Base-by-base conservation (phyloP, 202 grass and related monocot genomes). In the Carex arenaria region DNA sequence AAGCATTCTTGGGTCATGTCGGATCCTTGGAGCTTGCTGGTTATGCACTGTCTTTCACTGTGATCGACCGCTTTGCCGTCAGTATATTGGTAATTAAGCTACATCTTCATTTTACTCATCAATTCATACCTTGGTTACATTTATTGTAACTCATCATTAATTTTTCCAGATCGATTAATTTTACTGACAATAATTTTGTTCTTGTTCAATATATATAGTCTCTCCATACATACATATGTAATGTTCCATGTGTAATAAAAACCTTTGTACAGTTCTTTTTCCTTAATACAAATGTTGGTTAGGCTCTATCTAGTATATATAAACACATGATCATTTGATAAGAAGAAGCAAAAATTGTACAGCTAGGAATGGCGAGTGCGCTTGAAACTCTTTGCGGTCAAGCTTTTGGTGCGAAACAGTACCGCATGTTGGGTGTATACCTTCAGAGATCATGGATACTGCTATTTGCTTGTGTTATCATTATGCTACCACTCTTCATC, bases 321-420 rank as follows among this genome's bases (percentile, higher is more conserved):
- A 4, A 67, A 38, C 1, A 32, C 64, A 32, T 26, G 26, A 26
- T 77, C 12, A 55, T 54, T 10, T 78, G 20, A 78, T 20, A 15
- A 64, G 11, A 30, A 54, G 38, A 43, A 47, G 2, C 0, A 5
- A 32, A 61, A 70, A 31, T 1, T 55, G 6, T 17, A 28, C 81
- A 91, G 87, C 84, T 97, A 36, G 89, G 91, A 69, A 97, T 97
- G 91, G 94, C 89, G 51, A 94, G 90, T 69, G 92, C 92, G 11
- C 85, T 94, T 13, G 88, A 94, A 82, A 94, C 88, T 10, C 82
- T 97, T 7, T 97, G 94, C 49, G 91, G 91, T 3, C 94, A 93
- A 81, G 94, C 94, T 7, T 97, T 84, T 78, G 89, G 91, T 42
- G 93, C 91, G 0, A 87, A 86, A 2, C 83, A 88, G 23, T 81